Conservation (phyloP, 2,329 filamentous ascomycete genomes). For the Xenosphaeropsis pyriputrescens region DNA sequence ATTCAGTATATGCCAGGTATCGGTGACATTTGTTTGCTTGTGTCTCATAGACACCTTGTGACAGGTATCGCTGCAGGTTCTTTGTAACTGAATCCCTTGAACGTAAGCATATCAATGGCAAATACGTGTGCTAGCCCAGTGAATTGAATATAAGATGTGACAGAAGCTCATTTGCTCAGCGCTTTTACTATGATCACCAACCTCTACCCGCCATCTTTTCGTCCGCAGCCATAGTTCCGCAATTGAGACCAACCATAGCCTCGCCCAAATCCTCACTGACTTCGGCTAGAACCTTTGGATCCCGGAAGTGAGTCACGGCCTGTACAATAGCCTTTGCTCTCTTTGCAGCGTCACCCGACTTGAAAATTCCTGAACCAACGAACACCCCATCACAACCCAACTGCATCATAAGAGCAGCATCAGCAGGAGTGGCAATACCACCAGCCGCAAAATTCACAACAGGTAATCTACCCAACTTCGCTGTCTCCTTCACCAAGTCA, state of each 20-base stretch:
- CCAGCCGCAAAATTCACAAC: conserved; percentile 97
- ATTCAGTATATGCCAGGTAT: too few species aligned
- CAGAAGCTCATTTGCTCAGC: too few species aligned
- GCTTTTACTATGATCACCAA: conserved; percentile 40
- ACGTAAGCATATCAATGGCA: too few species aligned
- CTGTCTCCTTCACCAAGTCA: conserved; percentile 70
- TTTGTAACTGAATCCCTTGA: too few species aligned
- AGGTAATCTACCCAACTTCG: conserved; percentile 72
- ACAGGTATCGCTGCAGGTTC: too few species aligned
- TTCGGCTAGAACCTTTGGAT: conserved; percentile 73
- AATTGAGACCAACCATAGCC: conserved; percentile 95
- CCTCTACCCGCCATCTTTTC: conserved; percentile 78
- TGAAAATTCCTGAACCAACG: conserved; percentile 94
- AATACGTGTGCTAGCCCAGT: too few species aligned
- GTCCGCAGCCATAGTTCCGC: conserved; percentile 56
- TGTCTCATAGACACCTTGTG: too few species aligned
- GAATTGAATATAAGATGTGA: too few species aligned
- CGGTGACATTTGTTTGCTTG: too few species aligned
- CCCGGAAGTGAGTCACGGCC: conserved; percentile 80
- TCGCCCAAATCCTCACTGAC: conserved; percentile 84
- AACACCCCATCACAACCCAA: conserved; percentile 96
- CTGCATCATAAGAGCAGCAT: conserved; percentile 98
- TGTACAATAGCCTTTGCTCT: conserved; percentile 89
- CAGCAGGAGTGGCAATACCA: conserved; percentile 97
- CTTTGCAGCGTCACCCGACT: conserved; percentile 81